Base-by-base conservation (phyloP, 2,329 filamentous ascomycete genomes). In the Cryphonectria nitschkei region DNA sequence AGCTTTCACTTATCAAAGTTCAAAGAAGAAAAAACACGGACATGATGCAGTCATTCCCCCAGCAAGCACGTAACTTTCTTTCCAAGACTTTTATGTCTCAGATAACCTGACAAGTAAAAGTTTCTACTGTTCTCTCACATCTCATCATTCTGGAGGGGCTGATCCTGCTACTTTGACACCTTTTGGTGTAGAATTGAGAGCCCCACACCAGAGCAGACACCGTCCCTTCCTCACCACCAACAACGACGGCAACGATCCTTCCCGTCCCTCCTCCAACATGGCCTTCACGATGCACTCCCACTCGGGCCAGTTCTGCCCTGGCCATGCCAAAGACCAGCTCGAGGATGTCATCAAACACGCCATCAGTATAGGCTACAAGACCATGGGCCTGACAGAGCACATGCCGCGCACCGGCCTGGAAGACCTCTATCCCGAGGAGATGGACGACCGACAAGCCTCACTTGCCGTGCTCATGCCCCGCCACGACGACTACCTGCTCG, bases 281-380 rank as follows among this genome's bases (percentile, higher is more conserved):
- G 95, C 95, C 1, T 97, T 97, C 83, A 97, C 96, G 5, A 97
- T 98, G 85, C 96, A 99, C 82, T 97, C 94, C 78, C 96, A 99
- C 83, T 98, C 96, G 52, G 96, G 96, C 74, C 93, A 99, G 80
- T 99, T 99, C 84, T 99, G 96, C 84, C 91, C 91, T 13, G 89
- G 92, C 76, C 96, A 99, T 84, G 96, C 96, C 66, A 90, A 92
- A 78, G 90, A 97, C 79, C 87, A 89, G 29, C 88, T 99, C 13
- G 95, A 98, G 80, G 90, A 94, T 74, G 89, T 98, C 65, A 85
- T 98, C 76, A 88, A 90, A 77, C 88, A 90, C 16, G 95, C 95
- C 74, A 93, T 98, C 75, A 81, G 86, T 64, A 86, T 92, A 73
- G 91, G 92, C 60, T 96, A 97, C 87, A 89, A 90, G 73, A 92